These are phyloP conservation scores for Brassica carinata DNA, from an alignment of 345 rosid species.

Conservation along the genomic window DNA sequence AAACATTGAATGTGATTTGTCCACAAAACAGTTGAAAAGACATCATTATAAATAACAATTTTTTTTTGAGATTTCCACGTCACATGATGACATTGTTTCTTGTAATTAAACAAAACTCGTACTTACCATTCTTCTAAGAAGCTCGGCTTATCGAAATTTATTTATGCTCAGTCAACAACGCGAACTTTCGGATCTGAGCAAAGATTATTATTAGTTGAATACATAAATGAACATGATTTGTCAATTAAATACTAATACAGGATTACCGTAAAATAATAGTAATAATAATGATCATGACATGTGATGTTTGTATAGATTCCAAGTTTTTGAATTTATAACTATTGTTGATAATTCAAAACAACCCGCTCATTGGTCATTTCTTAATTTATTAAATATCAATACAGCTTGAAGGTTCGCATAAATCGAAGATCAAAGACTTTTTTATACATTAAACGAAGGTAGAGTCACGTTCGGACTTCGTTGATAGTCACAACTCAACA, in stretches of 20 bases:
- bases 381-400: neutral
- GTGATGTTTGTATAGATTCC: constrained; percentile 18
- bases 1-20: neutral
- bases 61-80: neutral
- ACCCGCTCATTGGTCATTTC: constrained; percentile 15
- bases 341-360: neutral
- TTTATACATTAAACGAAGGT: constrained; percentile 17
- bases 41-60: neutral
- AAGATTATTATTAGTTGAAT: neutral
- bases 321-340: neutral
- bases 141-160: neutral
- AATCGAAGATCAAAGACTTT: constrained; percentile 21
- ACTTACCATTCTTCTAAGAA: neutral
- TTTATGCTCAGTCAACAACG: constrained; percentile 20
- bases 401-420: constrained; percentile 24
- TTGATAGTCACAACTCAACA: constrained; percentile 34
- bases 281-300: constrained; percentile 6
- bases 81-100: neutral
- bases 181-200: constrained; percentile 31
- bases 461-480: constrained; percentile 30
- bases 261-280: neutral
- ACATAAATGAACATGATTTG: constrained; percentile 3
- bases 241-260: constrained; percentile 2
- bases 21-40: neutral
- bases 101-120: neutral